These are phyloP conservation scores for Turnera subulata DNA, from an alignment of 345 rosid genomes.

Conservation along the genomic window DNA sequence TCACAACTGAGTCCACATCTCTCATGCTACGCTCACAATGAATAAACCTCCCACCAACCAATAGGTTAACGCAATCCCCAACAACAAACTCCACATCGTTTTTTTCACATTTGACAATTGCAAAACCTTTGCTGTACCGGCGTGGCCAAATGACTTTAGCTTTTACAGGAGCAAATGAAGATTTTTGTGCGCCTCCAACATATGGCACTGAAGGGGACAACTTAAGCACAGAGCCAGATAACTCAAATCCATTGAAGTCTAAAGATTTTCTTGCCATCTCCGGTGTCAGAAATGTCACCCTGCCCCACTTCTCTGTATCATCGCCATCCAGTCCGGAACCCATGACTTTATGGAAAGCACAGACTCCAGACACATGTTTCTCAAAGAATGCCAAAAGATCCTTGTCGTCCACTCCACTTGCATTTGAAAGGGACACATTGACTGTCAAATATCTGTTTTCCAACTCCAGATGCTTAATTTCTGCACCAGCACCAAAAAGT, in stretches of 20 bases:
- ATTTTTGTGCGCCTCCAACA: conserved; percentile 40
- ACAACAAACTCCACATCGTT: conserved; percentile 41
- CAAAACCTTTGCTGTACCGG: conserved; percentile 55
- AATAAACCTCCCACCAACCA: conserved; percentile 44
- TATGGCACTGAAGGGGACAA: conserved; percentile 9
- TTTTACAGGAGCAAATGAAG: conserved; percentile 62
- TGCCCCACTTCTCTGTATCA: conserved; percentile 72
- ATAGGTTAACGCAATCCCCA: conserved; percentile 34
- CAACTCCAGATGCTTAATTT: conserved; percentile 84
- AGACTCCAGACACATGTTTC: conserved; percentile 51
- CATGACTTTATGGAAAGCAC: conserved; percentile 47
- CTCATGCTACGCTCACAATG: conserved; percentile 33
- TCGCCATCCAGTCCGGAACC: conserved; percentile 39
- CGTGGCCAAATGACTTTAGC: conserved; percentile 78
- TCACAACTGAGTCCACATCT: conserved; percentile 31
- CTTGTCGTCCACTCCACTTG: conserved; percentile 48
- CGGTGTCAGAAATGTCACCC: conserved; percentile 70
- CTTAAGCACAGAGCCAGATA: conserved; percentile 43
- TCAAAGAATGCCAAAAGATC: conserved; percentile 65
- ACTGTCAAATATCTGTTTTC: conserved; percentile 59
- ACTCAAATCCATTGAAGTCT: conserved; percentile 46
- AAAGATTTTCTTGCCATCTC: conserved; percentile 66
- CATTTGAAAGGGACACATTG: conserved; percentile 49
- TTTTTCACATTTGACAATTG: conserved; percentile 41
- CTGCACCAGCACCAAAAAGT: conserved; percentile 84